These are phyloP conservation scores for Solidago caesia DNA, from an alignment of 129 eudicot species.

Conservation along the genomic window DNA sequence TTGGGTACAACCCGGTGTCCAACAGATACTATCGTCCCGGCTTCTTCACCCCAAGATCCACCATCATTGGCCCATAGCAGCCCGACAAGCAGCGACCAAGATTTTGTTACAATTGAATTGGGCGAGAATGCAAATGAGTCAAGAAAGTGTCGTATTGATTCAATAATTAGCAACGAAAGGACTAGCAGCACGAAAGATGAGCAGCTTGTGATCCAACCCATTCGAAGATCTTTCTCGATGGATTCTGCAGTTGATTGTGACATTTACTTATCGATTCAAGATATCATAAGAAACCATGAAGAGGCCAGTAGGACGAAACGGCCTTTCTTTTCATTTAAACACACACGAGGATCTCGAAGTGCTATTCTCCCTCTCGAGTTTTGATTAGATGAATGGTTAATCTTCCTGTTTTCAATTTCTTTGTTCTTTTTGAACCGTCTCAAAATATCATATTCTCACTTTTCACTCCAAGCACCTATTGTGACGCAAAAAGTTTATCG, in stretches of 20 bases:
- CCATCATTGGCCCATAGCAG: conserved; percentile 30
- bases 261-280: conserved; percentile 55
- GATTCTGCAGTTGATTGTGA: conserved; percentile 77
- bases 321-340: conserved; percentile 72
- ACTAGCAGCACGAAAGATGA: conserved; percentile 47
- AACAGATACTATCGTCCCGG: conserved; percentile 52
- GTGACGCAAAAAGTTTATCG: not conserved
- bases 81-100: conserved; percentile 46
- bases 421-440: conserved; percentile 17
- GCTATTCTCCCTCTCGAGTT: conserved; percentile 62
- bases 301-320: conserved; percentile 53
- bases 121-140: conserved; percentile 45
- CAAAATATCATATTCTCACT: conserved; percentile 6
- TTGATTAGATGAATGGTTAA: conserved; percentile 15
- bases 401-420: conserved; percentile 9
- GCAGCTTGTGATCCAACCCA: conserved; percentile 46
- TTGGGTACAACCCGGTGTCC: conserved; percentile 48
- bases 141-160: conserved; percentile 39
- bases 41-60: conserved; percentile 73
- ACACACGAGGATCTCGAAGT: conserved; percentile 69
- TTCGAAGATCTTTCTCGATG: conserved; percentile 88
- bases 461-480: conserved; percentile 1
- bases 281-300: conserved; percentile 59
- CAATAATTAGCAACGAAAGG: conserved; percentile 66
- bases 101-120: conserved; percentile 70